Evolutionary conservation across 75 land plant genomes (phyloP).

Genomic region (Pinus taeda): DNA sequence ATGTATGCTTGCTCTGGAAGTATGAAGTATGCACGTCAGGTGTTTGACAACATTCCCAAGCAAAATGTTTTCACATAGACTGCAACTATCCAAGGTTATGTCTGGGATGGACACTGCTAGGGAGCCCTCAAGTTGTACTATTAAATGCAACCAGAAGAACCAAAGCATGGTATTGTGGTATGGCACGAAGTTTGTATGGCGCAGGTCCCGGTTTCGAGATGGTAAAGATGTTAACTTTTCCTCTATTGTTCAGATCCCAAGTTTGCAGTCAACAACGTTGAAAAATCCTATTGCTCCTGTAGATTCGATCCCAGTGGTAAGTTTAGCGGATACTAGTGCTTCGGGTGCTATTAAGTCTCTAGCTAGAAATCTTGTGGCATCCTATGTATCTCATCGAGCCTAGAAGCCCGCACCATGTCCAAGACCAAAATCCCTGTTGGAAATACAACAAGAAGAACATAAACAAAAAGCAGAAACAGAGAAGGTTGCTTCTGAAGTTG

Average conservation of each 20-base stretch:
- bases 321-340: background rate
- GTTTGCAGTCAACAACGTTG: background rate
- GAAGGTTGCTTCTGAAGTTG: too few species aligned
- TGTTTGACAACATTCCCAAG: too few species aligned
- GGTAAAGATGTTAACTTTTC: background rate
- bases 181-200: too few species aligned
- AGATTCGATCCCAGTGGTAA: background rate
- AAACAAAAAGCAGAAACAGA: constrained; percentile 19
- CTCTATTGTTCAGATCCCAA: background rate
- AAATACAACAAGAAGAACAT: constrained; percentile 77
- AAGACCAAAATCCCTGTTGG: constrained; percentile 67
- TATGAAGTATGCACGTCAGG: too few species aligned
- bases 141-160: too few species aligned
- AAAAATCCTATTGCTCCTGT: background rate
- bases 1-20: too few species aligned
- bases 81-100: too few species aligned
- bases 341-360: constrained; percentile 5
- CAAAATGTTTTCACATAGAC: too few species aligned
- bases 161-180: too few species aligned
- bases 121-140: too few species aligned
- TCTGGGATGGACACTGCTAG: too few species aligned
- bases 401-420: constrained; percentile 62
- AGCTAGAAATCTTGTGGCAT: background rate
- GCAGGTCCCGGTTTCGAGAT: too few species aligned
- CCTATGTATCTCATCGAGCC: constrained; percentile 19